Conservation (phyloP, 2,329 filamentous ascomycete species). For the Phyllosticta ampelicida region DNA sequence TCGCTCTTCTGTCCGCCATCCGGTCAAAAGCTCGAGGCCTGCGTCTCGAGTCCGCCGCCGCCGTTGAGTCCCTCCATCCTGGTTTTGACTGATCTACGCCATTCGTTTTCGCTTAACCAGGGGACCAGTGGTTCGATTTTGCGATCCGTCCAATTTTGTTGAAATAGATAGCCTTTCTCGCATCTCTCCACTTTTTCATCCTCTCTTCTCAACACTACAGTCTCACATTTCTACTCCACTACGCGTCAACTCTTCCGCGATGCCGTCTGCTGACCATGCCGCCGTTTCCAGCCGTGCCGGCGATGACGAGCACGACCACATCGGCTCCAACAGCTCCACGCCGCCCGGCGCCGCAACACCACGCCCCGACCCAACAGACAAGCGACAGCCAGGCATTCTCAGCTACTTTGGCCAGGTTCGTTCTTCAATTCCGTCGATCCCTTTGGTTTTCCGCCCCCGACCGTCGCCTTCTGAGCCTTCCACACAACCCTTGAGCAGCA, state of each 20-base stretch:
- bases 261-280: slow-evolving; percentile 24
- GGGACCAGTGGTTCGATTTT: slow-evolving; percentile 15
- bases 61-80: slow-evolving; percentile 10
- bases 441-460: slow-evolving; percentile 38
- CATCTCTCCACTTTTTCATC: background rate
- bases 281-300: slow-evolving; percentile 28
- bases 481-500: slow-evolving; percentile 15
- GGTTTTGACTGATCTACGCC: background rate
- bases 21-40: slow-evolving; percentile 5
- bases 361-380: slow-evolving; percentile 86
- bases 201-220: slow-evolving; percentile 4
- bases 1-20: background rate
- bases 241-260: slow-evolving; percentile 12
- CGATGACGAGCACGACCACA: slow-evolving; percentile 62
- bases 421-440: slow-evolving; percentile 44
- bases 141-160: slow-evolving; percentile 13
- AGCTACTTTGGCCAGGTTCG: slow-evolving; percentile 99
- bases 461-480: slow-evolving; percentile 29
- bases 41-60: slow-evolving; percentile 3
- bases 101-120: slow-evolving; percentile 10
- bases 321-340: slow-evolving; percentile 71
- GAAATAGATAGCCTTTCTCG: slow-evolving; percentile 13
- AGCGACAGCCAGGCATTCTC: slow-evolving; percentile 82
- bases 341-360: slow-evolving; percentile 88
- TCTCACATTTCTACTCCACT: slow-evolving; percentile 8